A percentile compares a stretch with the other conserved stretches of the same genome.
Evolutionary conservation across 805 yeast genomes (phyloP).

Genomic region (Lipomyces chichibuensis): DNA sequence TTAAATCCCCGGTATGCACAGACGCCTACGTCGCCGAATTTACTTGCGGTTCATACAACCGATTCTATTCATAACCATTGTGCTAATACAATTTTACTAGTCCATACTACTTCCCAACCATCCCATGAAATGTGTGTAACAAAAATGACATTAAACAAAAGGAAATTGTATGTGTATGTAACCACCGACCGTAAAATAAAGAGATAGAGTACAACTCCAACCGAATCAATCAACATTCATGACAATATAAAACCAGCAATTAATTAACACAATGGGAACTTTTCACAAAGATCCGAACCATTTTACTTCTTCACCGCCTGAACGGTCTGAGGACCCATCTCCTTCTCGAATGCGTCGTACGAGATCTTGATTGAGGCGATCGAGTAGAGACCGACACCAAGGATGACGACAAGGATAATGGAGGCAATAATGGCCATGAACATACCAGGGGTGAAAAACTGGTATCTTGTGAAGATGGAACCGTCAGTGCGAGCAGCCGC

Average conservation of each 20-base stretch:
- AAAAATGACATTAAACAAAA: conserved; percentile 11
- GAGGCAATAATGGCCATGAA: conserved; percentile 75
- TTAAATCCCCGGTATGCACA: too few species aligned
- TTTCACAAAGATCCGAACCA: conserved; percentile 6
- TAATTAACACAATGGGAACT: background rate
- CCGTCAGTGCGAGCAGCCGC: conserved; percentile 36
- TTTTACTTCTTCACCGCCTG: conserved; percentile 24
- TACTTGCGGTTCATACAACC: background rate
- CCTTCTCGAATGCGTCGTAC: conserved; percentile 78
- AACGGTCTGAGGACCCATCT: conserved; percentile 33
- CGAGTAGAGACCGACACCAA: conserved; percentile 71
- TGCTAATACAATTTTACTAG: background rate
- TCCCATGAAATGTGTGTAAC: conserved; percentile 24
- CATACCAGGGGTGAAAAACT: conserved; percentile 78
- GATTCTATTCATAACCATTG: background rate
- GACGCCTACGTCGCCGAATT: too few species aligned
- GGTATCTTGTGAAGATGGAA: conserved; percentile 63
- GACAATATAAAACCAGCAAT: conserved; percentile 4
- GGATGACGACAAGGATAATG: conserved; percentile 57
- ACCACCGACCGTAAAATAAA: conserved; percentile 17
- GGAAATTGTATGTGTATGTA: conserved; percentile 14
- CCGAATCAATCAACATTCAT: background rate
- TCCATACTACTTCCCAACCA: conserved; percentile 28
- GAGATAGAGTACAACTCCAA: conserved; percentile 6
- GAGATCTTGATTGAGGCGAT: conserved; percentile 70